phyloP scores from a whole-genome alignment of 352 stramenopile genomes.

The Pythium aquatile region DNA sequence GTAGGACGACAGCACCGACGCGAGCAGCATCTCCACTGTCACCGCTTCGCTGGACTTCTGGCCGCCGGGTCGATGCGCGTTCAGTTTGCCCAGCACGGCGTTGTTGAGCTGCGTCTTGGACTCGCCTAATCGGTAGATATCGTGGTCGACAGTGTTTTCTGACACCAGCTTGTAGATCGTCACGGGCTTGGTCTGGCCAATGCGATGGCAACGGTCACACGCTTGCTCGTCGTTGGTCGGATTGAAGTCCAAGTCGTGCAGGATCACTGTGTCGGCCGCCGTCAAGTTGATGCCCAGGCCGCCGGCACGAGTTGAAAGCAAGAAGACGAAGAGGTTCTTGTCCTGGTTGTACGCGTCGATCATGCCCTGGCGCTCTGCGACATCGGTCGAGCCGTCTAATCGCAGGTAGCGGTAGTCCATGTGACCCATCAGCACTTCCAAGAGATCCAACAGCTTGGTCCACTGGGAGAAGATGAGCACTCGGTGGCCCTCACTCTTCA shows the following conservation, averaged over 20 bases:
- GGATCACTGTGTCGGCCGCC: conserved; percentile 87
- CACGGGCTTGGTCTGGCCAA: conserved; percentile 88
- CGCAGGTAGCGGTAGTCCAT: conserved; percentile 77
- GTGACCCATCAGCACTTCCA: conserved; percentile 84
- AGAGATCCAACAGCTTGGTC: conserved; percentile 94
- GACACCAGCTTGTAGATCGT: conserved; percentile 93
- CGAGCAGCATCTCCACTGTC: conserved; percentile 81
- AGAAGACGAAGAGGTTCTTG: conserved; percentile 94
- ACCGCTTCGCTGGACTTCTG: conserved; percentile 34
- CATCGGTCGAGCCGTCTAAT: conserved; percentile 75
- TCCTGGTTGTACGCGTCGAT: conserved; percentile 90
- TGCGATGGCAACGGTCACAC: conserved; percentile 89
- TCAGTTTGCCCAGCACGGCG: conserved; percentile 82
- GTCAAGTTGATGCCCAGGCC: conserved; percentile 98
- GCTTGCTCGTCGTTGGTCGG: conserved; percentile 85
- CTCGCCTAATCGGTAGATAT: conserved; percentile 87
- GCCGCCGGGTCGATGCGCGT: conserved; percentile 45
- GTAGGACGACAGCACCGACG: conserved; percentile 77
- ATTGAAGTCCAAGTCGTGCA: conserved; percentile 89
- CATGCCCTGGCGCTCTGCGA: conserved; percentile 69
- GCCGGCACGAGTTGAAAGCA: conserved; percentile 96
- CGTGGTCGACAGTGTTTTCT: conserved; percentile 89
- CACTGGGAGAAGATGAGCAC: conserved; percentile 98
- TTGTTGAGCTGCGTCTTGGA: conserved; percentile 88
- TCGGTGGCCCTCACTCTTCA: conserved; percentile 86